Evolutionary conservation across 768 basidiomycete species (phyloP).

Genomic region (Boletus patriciae): DNA sequence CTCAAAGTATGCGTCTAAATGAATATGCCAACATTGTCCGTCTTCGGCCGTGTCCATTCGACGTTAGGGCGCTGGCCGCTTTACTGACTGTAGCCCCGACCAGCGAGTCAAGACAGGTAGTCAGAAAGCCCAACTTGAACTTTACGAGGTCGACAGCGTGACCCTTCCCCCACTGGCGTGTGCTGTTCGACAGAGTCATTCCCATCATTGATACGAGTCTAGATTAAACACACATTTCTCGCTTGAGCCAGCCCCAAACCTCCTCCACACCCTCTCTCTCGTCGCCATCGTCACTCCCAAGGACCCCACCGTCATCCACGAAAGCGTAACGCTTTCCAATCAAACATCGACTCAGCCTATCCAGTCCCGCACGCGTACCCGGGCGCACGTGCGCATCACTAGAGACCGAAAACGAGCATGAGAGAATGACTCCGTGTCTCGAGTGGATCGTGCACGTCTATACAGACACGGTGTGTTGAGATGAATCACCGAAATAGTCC

Average conservation of each 20-base stretch:
- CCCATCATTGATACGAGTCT: not conserved
- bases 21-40: no score
- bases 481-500: not conserved
- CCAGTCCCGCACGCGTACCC: not conserved
- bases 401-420: conserved; percentile 12
- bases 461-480: not conserved
- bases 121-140: no score
- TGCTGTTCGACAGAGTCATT: not conserved
- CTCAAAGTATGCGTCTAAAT: no score
- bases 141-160: no score
- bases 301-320: conserved; percentile 27
- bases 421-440: conserved; percentile 57
- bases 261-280: conserved; percentile 12
- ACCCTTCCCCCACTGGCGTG: not conserved
- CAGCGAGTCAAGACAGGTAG: no score
- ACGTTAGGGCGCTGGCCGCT: no score
- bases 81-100: no score
- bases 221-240: conserved; percentile 20
- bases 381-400: not conserved
- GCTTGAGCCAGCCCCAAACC: conserved; percentile 28
- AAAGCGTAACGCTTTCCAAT: conserved; percentile 42
- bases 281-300: not conserved
- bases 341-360: conserved; percentile 27
- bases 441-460: conserved; percentile 51
- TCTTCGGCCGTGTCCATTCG: no score